Conservation (phyloP, 768 basidiomycete species). For the Rhizopogon roseolus region DNA sequence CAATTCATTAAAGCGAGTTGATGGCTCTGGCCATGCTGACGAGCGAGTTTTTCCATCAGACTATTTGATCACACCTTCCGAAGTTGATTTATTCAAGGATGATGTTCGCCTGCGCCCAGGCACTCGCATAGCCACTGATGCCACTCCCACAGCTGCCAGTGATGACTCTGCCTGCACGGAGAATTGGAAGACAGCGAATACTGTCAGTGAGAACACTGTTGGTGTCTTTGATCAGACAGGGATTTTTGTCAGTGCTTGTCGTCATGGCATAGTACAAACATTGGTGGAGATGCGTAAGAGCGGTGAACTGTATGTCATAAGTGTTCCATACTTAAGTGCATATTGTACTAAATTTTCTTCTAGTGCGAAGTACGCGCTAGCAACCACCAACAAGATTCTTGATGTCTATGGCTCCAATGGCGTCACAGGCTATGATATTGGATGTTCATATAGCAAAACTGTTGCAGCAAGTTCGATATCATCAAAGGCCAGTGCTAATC, state of each 20-base stretch:
- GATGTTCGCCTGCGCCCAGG: slow-evolving; percentile 3
- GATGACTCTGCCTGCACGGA: slow-evolving; percentile 16
- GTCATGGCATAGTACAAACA: slow-evolving; percentile 27
- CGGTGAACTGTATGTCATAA: slow-evolving; percentile 30
- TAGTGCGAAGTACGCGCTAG: not conserved
- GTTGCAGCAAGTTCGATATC: slow-evolving; percentile 12
- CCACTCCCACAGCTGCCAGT: not conserved
- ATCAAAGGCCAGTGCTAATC: not conserved
- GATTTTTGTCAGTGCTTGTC: slow-evolving; percentile 30
- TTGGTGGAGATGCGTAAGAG: slow-evolving; percentile 29
- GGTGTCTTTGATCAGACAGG: slow-evolving; percentile 35
- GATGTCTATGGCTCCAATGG: slow-evolving; percentile 10
- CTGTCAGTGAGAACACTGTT: slow-evolving; percentile 25
- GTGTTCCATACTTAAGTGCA: not conserved
- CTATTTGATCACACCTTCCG: slow-evolving; percentile 20
- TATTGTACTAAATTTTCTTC: not conserved
- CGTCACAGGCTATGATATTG: slow-evolving; percentile 22
- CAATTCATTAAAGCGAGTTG: slow-evolving; percentile 27
- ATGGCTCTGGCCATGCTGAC: slow-evolving; percentile 13
- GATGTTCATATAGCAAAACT: slow-evolving; percentile 19
- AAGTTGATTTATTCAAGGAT: slow-evolving; percentile 23
- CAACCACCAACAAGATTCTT: slow-evolving; percentile 17
- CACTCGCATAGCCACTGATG: not conserved
- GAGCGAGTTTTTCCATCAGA: slow-evolving; percentile 14
- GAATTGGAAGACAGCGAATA: slow-evolving; percentile 29